Evolutionary conservation across 805 yeast genomes (phyloP), one percentile per base, ranked within the genome.

Genomic region (Candida multigemmis): DNA sequence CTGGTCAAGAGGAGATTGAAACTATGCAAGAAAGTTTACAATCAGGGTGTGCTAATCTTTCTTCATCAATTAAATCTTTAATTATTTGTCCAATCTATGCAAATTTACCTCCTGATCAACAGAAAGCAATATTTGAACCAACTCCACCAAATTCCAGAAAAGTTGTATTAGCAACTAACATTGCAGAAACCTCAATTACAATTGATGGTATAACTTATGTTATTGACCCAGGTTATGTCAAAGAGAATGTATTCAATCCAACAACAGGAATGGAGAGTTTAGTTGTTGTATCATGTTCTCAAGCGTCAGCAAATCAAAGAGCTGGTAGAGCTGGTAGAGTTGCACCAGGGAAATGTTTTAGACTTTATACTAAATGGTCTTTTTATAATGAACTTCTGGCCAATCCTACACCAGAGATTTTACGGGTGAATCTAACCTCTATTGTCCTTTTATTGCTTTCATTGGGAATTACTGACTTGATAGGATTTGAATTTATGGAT

Each of bases 1-100:
- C 97, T 0, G 98, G 98, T 20, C 97, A 91, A 49, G 97, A 89
- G 31, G 98, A 89, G 44, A 91, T 91, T 32, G 97, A 91, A 41
- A 63, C 73, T 2, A 68, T 78, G 68, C 84, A 77, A 24, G 89
- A 81, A 28, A 73, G 71, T 25, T 48, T 87, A 12, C 51, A 64
- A 5, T 87, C 80, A n/a, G 77, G 89, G 0, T 57, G 72, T 23
- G 53, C 53, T 6, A 77, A 72, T 37, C 46, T 87, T 13, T 87
- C 87, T 0, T 48, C 65, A 3, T 66, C 64, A 30, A 67, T 75
- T 37, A 69, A 62, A 15, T 80, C 74, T 14, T 54, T 91, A 50
- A 51, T 83, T 2, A 63, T 89, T 0, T 73, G 94, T 25, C 94
- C 96, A 0, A 86, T 91, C 2, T 91, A 87, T 52, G 91, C 97